phyloP scores from a whole-genome alignment of 257 asterid genomes.

The Penstemon davidsonii region DNA sequence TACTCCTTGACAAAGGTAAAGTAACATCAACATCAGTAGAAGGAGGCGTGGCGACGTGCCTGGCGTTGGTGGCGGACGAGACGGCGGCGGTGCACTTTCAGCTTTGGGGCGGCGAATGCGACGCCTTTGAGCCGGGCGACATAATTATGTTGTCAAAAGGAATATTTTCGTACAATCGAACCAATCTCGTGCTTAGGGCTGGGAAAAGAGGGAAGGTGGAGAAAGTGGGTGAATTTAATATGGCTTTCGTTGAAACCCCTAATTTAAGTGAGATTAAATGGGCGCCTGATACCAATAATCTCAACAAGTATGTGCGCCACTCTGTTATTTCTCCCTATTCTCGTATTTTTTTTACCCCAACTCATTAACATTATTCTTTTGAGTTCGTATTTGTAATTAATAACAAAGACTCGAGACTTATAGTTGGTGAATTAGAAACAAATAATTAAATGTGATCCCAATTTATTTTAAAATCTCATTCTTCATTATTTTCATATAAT shows the following conservation, averaged over 20 bases:
- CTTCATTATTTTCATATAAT: too few relatives aligned
- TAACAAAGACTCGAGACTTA: too few relatives aligned
- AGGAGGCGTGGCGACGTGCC: slow-evolving; percentile 30
- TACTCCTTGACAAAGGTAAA: slow-evolving; percentile 63
- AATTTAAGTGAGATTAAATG: slow-evolving; percentile 68
- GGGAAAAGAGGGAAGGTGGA: slow-evolving; percentile 65
- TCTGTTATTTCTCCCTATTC: slow-evolving; percentile 50
- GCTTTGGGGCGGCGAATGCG: slow-evolving; percentile 77
- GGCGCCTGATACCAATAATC: slow-evolving; percentile 42
- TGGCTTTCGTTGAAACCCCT: slow-evolving; percentile 73
- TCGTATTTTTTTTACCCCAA: slow-evolving; percentile 39
- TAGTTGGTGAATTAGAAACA: too few relatives aligned
- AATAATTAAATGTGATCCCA: too few relatives aligned
- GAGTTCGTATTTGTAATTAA: too few relatives aligned
- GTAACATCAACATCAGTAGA: slow-evolving; percentile 36
- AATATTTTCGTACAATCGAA: slow-evolving; percentile 62
- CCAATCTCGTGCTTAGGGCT: slow-evolving; percentile 53
- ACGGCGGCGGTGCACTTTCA: slow-evolving; percentile 87
- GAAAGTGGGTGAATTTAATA: slow-evolving; percentile 64
- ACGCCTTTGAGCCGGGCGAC: slow-evolving; percentile 60
- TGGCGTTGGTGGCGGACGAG: slow-evolving; percentile 76
- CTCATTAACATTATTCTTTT: slow-evolving; percentile 19
- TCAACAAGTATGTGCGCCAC: slow-evolving; percentile 46
- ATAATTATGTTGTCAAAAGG: slow-evolving; percentile 53
- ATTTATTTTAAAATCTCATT: too few relatives aligned